Base-by-base conservation (phyloP, 495 filamentous ascomycete species). In the Parachaetomium inaequale region DNA sequence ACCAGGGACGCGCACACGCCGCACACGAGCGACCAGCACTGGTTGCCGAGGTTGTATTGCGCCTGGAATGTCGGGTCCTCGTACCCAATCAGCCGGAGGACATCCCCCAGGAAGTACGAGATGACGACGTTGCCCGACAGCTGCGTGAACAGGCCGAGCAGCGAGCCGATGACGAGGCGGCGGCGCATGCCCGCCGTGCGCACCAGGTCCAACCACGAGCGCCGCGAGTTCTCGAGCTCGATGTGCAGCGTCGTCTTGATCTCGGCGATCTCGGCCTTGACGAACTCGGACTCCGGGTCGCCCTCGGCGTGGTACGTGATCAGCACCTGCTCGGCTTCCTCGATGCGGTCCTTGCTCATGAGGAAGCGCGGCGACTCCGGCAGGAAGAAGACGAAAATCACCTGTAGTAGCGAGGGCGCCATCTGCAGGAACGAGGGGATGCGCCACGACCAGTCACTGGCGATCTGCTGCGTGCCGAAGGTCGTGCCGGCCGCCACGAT, bases 101-200 rank as follows among this genome's bases (percentile, higher is more conserved):
- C 68, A 73, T 76, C 74, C 63, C 82, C 74, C 15, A 85, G 71
- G 62, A 83, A 84, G 70, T 85, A 85, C 59, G 82, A 83, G 43
- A 86, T 85, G 55, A 86, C 75, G 25, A 83, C 84, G 64, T 87
- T 88, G 38, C 86, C 85, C 6, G 82, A 85, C 69, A 84, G 83
- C 66, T 88, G 85, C 0, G 83, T 84, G 70, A 88, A 86, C 5
- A 88, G 66, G 15, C 84, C 83, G 6, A 87, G 75, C 32, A 84
- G 76, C 1, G 81, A 79, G 3, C 79, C 79, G 65, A 88, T 83
- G 31, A 87, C 54, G 5, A 86, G 75, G 42, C 85, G 82, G 6
- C 73, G 69, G 34, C 80, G 79, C 72, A 84, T 87, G 26, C 83
- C 85, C 0, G 78, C 51, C 0, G 82, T 81, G 17, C 72, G 74